A percentile compares a stretch with the other conserved stretches of the same genome.
Conservation (phyloP, 306 rosid species). For the Betula pendula region DNA sequence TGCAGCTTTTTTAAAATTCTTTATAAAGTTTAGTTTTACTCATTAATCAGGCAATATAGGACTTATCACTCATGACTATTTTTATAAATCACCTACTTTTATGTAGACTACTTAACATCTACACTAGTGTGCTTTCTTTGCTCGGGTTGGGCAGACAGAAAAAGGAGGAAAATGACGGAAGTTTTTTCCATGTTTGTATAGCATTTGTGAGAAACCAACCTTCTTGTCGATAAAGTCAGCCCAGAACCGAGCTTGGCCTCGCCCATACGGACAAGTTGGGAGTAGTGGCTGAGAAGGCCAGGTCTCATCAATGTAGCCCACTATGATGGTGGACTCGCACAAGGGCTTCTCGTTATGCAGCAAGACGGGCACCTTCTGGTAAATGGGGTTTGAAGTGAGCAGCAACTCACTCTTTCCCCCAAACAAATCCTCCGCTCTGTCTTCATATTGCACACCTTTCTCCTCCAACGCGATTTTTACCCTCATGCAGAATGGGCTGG, state of each 20-base stretch:
- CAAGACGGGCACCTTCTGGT: conserved; percentile 63
- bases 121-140: too few relatives aligned
- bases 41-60: too few relatives aligned
- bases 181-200: too few relatives aligned
- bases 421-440: conserved; percentile 56
- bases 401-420: conserved; percentile 65
- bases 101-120: too few relatives aligned
- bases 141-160: too few relatives aligned
- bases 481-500: conserved; percentile 58
- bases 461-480: conserved; percentile 62
- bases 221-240: conserved; percentile 63
- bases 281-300: conserved; percentile 59
- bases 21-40: too few relatives aligned
- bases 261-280: conserved; percentile 50
- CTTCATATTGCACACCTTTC: conserved; percentile 43
- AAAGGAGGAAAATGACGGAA: too few relatives aligned
- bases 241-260: conserved; percentile 67
- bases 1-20: too few relatives aligned
- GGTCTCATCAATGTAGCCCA: conserved; percentile 49
- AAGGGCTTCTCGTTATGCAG: conserved; percentile 57
- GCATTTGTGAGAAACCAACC: conserved; percentile 29
- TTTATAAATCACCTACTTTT: too few relatives aligned
- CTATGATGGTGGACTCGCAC: conserved; percentile 49
- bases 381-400: conserved; percentile 53
- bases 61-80: too few relatives aligned